phyloP scores from a whole-genome alignment of 179 eudicot genomes.

The Pouteria campechiana region DNA sequence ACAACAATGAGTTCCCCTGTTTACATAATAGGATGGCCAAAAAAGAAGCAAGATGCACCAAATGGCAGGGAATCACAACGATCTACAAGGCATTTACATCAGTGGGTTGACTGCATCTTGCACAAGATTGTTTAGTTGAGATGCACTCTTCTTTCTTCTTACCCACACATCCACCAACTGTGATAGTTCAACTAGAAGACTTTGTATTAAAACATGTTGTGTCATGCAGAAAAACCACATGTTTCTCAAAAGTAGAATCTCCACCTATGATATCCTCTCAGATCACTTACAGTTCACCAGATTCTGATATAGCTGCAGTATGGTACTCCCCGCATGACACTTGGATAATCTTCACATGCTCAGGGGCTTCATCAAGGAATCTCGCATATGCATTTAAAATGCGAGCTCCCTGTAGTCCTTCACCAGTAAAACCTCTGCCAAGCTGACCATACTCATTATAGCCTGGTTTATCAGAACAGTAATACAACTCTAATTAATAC shows the following conservation, averaged over 20 bases:
- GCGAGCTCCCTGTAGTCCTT: slow-evolving; percentile 92
- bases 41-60: no score
- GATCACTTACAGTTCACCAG: slow-evolving; percentile 95
- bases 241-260: slow-evolving; percentile 12
- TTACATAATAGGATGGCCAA: no score
- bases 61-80: no score
- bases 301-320: slow-evolving; percentile 84
- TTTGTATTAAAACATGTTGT: no score
- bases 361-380: slow-evolving; percentile 92
- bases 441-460: slow-evolving; percentile 98
- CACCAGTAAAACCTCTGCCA: slow-evolving; percentile 89
- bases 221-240: slow-evolving; percentile 22
- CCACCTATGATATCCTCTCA: slow-evolving; percentile 21
- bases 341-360: slow-evolving; percentile 70
- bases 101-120: no score
- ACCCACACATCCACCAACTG: no score
- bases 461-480: slow-evolving; percentile 50
- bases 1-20: no score
- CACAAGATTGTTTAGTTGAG: no score
- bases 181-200: no score
- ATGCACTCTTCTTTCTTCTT: no score
- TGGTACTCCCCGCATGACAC: slow-evolving; percentile 98
- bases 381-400: slow-evolving; percentile 64
- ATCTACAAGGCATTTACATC: no score
- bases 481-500: slow-evolving; percentile 16